phyloP scores from a whole-genome alignment of 805 yeast species.

The Vanderwaltozyma verrucispora region DNA sequence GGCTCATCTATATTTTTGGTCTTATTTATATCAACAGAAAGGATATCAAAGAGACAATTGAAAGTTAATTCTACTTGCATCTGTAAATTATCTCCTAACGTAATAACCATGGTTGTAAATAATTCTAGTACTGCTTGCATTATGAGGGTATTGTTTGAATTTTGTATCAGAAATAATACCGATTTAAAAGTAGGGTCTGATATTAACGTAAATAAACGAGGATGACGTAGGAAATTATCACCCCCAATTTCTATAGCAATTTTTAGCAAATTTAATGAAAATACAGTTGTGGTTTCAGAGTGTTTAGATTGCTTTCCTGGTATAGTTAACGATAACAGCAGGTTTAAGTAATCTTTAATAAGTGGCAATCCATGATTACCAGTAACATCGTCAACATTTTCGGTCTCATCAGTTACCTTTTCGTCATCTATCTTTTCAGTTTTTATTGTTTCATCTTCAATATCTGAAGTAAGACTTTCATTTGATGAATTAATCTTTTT shows the following conservation, averaged over 20 bases:
- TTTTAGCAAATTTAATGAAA: constrained; percentile 63
- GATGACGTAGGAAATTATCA: constrained; percentile 42
- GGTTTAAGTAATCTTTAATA: constrained; percentile 62
- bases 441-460: background rate
- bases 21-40: constrained; percentile 17
- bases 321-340: constrained; percentile 68
- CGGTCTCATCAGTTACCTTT: background rate
- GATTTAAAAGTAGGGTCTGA: constrained; percentile 75
- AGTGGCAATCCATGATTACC: constrained; percentile 59
- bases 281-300: constrained; percentile 70
- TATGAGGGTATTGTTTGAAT: constrained; percentile 54
- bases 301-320: constrained; percentile 74
- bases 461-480: background rate
- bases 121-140: constrained; percentile 64
- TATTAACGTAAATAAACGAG: constrained; percentile 53
- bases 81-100: constrained; percentile 52
- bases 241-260: constrained; percentile 79
- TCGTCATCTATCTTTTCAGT: constrained; percentile 1
- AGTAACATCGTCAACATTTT: constrained; percentile 11
- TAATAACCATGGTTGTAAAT: constrained; percentile 59
- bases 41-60: constrained; percentile 48
- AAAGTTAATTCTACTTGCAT: constrained; percentile 70
- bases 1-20: constrained; percentile 6
- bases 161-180: constrained; percentile 65
- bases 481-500: constrained; percentile 1